Percentiles rank a stretch among this genome's conserved stretches.
Conservation (phyloP, 805 yeast species). For the Metschnikowia peoriensis region DNA sequence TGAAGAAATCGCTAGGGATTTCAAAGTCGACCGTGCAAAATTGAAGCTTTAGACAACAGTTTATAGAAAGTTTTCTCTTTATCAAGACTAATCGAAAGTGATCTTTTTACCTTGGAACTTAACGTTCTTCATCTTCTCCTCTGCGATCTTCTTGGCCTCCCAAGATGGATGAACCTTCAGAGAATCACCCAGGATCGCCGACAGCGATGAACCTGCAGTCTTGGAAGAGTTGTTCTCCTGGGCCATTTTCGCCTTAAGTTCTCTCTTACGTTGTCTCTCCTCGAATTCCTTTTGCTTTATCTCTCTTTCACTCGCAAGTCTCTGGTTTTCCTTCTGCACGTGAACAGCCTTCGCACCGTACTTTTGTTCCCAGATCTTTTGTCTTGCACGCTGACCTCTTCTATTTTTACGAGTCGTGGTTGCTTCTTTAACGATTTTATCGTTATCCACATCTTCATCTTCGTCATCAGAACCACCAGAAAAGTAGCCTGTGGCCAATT, state of each 20-base stretch:
- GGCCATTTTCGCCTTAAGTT: constrained; percentile 42
- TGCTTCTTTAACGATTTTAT: constrained; percentile 49
- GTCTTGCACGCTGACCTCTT: constrained; percentile 96
- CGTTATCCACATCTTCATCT: constrained; percentile 40
- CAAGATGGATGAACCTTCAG: constrained; percentile 86
- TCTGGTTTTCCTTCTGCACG: constrained; percentile 61
- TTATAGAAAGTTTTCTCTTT: neutral
- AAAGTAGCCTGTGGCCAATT: constrained; percentile 72
- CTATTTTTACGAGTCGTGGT: constrained; percentile 74
- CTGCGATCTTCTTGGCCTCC: constrained; percentile 82
- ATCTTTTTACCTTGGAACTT: constrained; percentile 85
- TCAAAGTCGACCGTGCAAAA: constrained; percentile 13
- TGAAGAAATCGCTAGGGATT: constrained; percentile 11
- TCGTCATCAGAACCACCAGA: constrained; percentile 81
- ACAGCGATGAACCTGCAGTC: constrained; percentile 13
- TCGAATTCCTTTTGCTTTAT: constrained; percentile 64
- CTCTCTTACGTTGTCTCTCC: constrained; percentile 68
- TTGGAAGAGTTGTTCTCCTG: constrained; percentile 23
- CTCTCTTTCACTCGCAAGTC: constrained; percentile 54
- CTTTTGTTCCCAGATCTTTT: constrained; percentile 93
- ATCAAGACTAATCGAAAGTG: constrained; percentile 51
- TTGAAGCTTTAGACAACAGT: neutral
- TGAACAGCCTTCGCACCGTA: constrained; percentile 85
- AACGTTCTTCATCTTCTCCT: constrained; percentile 60
- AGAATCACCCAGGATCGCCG: neutral